phyloP scores from a whole-genome alignment of 1,284 basidiomycete genomes.

The Pseudozyma tsukubaensis region DNA sequence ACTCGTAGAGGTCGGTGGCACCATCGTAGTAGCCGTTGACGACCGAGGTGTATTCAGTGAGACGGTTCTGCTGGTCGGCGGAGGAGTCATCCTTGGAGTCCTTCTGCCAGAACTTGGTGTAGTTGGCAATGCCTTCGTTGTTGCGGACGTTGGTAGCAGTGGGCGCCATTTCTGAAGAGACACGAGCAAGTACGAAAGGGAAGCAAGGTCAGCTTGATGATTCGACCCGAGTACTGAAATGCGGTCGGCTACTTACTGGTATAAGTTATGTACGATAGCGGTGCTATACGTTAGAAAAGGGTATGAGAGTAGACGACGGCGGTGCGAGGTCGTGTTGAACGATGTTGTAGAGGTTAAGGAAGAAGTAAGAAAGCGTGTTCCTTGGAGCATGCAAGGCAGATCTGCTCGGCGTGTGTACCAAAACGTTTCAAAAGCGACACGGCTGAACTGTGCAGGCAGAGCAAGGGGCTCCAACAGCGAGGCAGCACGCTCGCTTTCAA shows the following conservation, averaged over 20 bases:
- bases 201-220: background rate
- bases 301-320: constrained; percentile 4
- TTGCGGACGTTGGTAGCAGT: constrained; percentile 78
- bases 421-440: background rate
- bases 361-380: background rate
- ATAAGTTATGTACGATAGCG: background rate
- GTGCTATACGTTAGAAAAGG: background rate
- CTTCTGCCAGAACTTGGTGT: constrained; percentile 93
- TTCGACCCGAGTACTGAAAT: background rate
- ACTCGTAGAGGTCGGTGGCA: constrained; percentile 96
- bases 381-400: constrained; percentile 3
- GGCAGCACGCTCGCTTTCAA: background rate
- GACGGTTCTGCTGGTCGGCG: constrained; percentile 79
- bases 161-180: constrained; percentile 43
- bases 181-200: background rate
- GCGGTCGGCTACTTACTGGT: constrained; percentile 5
- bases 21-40: constrained; percentile 98
- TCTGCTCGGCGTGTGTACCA: background rate
- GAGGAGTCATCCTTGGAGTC: constrained; percentile 80
- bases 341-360: constrained; percentile 5
- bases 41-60: constrained; percentile 89
- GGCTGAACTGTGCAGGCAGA: too few species aligned
- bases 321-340: constrained; percentile 21
- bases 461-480: background rate
- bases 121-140: constrained; percentile 85